These are phyloP conservation scores for Arachis hypogaea DNA, from an alignment of 306 rosid genomes.

Conservation along the genomic window DNA sequence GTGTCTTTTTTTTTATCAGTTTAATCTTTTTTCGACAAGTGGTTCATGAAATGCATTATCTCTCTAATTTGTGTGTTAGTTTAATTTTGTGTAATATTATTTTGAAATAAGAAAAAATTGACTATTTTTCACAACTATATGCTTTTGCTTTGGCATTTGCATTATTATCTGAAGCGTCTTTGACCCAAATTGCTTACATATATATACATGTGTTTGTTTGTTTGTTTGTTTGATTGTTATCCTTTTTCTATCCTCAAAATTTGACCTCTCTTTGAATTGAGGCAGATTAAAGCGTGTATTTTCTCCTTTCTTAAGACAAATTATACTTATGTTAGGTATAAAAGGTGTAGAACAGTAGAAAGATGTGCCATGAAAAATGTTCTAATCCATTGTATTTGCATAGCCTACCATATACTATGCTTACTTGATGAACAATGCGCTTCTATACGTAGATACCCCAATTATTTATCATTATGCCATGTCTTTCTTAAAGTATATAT, in stretches of 20 bases:
- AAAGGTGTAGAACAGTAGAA: conserved; percentile 33
- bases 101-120: neutral
- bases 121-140: conserved; percentile 5
- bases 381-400: conserved; percentile 50
- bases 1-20: too few relatives aligned
- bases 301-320: conserved; percentile 41
- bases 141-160: conserved; percentile 25
- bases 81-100: neutral
- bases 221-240: conserved; percentile 18
- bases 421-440: neutral
- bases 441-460: neutral
- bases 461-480: neutral
- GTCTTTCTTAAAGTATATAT: conserved; percentile 12
- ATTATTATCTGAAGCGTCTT: conserved; percentile 69
- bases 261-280: conserved; percentile 53
- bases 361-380: conserved; percentile 41
- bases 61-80: neutral
- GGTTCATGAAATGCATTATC: too few relatives aligned
- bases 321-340: conserved; percentile 60
- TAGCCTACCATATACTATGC: conserved; percentile 7
- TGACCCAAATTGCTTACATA: conserved; percentile 59
- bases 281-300: conserved; percentile 45
- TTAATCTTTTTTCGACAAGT: too few relatives aligned
- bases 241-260: conserved; percentile 42
- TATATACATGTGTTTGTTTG: too few relatives aligned